Percentiles rank a stretch among this genome's conserved stretches.
Conservation (phyloP, 768 basidiomycete species). For the Jaapia argillacea region DNA sequence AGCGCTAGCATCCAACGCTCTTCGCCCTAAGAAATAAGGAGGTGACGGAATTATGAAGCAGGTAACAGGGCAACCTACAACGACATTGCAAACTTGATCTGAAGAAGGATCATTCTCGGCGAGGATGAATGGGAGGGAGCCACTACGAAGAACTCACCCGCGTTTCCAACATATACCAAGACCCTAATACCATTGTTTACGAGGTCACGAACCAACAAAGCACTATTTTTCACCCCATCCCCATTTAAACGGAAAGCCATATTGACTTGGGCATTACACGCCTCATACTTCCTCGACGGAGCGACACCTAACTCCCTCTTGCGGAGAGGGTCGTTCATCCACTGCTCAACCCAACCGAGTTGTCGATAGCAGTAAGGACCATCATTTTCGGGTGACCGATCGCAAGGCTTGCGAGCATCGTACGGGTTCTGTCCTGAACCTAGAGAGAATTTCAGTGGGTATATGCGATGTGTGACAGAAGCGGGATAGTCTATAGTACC, state of each 20-base stretch:
- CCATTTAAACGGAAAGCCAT: conserved; percentile 74
- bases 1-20: conserved; percentile 64
- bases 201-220: conserved; percentile 67
- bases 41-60: no score
- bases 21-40: no score
- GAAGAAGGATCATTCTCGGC: no score
- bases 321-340: conserved; percentile 68
- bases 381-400: conserved; percentile 57
- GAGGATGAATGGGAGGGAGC: no score
- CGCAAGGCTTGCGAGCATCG: conserved; percentile 72
- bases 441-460: no score
- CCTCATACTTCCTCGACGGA: conserved; percentile 44
- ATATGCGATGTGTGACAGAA: no score
- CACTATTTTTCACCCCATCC: conserved; percentile 80
- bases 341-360: conserved; percentile 82
- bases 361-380: conserved; percentile 69
- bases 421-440: conserved; percentile 86
- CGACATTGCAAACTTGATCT: no score
- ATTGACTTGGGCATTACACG: conserved; percentile 77
- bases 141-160: conserved; percentile 34
- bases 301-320: conserved; percentile 74
- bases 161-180: conserved; percentile 87
- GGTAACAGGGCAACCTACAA: no score
- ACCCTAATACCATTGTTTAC: conserved; percentile 76
- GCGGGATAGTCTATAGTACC: no score